phyloP scores from a whole-genome alignment of 2,329 filamentous ascomycete genomes.

The Microsporum canis region DNA sequence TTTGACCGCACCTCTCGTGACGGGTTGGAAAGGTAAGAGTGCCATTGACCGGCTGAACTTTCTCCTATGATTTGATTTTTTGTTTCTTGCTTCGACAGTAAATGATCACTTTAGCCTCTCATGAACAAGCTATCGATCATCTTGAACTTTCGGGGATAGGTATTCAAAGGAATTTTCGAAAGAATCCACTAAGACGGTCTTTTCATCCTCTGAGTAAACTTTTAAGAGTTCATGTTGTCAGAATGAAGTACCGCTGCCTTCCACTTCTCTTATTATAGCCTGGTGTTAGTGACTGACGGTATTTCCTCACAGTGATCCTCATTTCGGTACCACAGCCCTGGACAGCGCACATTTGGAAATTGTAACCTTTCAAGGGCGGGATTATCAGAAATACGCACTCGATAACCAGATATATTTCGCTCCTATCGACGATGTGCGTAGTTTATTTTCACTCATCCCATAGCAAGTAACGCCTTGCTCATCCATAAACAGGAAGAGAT shows the following conservation, averaged over 20 bases:
- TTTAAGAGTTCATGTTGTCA: not conserved
- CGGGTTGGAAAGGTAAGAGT: not conserved
- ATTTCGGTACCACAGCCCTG: constrained; percentile 40
- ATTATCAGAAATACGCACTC: constrained; percentile 57
- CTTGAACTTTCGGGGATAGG: not conserved
- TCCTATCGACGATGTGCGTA: constrained; percentile 58
- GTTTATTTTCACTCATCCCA: not conserved
- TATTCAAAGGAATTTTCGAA: not conserved
- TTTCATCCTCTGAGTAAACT: not conserved
- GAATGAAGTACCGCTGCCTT: not conserved
- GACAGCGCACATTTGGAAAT: constrained; percentile 50
- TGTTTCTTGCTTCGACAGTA: not conserved
- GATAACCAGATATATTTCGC: constrained; percentile 55
- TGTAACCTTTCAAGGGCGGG: constrained; percentile 49
- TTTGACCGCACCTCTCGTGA: not conserved
- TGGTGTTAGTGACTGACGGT: constrained; percentile 18
- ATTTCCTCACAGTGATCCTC: constrained; percentile 28
- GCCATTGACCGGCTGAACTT: not conserved
- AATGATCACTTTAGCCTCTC: not conserved
- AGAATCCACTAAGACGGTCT: not conserved
- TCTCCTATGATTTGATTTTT: not conserved
- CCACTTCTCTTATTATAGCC: not conserved
- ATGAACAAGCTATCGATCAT: not conserved
- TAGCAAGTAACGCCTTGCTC: not conserved
- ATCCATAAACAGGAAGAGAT: constrained; percentile 48